Conservation (phyloP, 2,329 filamentous ascomycete genomes). For the Herpotrichia juniperi region DNA sequence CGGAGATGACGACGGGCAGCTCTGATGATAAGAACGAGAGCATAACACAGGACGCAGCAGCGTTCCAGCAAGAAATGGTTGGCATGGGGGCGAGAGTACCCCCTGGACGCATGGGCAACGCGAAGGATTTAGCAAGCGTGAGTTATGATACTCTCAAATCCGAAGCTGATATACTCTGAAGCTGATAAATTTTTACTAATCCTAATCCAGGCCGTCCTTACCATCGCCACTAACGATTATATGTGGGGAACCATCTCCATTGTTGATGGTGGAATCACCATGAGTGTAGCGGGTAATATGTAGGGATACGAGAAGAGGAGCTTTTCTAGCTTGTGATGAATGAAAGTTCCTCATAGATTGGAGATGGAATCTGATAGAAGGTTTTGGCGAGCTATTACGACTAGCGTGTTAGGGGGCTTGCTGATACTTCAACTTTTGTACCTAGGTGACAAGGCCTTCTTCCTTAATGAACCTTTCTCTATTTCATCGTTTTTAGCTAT, state of each 20-base stretch:
- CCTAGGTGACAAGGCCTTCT: neutral
- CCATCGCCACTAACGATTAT: neutral
- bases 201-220: neutral
- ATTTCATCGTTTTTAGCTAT: no score
- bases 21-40: neutral
- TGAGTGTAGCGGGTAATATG: neutral
- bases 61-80: neutral
- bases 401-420: neutral
- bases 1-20: neutral
- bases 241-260: neutral
- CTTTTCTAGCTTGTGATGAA: no score
- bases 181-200: neutral
- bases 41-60: neutral
- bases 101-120: neutral
- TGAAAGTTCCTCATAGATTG: no score
- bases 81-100: neutral
- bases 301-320: no score
- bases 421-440: neutral
- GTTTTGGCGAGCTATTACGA: neutral
- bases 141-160: no score
- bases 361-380: no score
- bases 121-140: neutral
- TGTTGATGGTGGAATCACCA: neutral
- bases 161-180: no score
- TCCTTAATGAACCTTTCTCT: no score